Conservation (phyloP, 1,284 basidiomycete genomes). For the Ustilago cynodontis region DNA sequence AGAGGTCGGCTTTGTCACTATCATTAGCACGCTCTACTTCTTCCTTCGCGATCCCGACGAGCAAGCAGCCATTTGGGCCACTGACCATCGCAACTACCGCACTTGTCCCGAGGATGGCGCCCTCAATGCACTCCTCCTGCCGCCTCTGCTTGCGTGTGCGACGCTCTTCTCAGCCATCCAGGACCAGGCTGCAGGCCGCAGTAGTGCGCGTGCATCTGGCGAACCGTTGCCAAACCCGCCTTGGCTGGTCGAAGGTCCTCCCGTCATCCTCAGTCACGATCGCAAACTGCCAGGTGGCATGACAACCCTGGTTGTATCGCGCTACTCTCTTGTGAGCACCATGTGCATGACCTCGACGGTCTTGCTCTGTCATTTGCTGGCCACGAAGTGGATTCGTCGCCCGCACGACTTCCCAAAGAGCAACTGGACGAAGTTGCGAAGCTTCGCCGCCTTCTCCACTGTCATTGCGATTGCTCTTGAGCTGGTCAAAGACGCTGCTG, state of each 20-base stretch:
- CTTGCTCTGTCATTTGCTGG: constrained; percentile 47
- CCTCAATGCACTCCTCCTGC: constrained; percentile 54
- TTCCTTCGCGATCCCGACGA: constrained; percentile 45
- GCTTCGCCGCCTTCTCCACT: constrained; percentile 69
- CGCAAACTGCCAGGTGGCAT: constrained; percentile 38
- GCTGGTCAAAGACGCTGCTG: constrained; percentile 61
- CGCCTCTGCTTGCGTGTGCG: constrained; percentile 54
- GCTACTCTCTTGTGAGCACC: constrained; percentile 56
- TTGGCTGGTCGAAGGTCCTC: constrained; percentile 56
- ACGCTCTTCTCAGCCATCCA: constrained; percentile 54
- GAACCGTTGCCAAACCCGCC: constrained; percentile 48
- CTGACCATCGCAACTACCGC: constrained; percentile 60
- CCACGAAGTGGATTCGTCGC: constrained; percentile 54
- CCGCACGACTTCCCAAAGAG: constrained; percentile 57
- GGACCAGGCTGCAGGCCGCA: constrained; percentile 46
- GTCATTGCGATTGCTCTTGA: constrained; percentile 65
- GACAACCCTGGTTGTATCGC: constrained; percentile 52
- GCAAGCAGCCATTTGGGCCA: constrained; percentile 60
- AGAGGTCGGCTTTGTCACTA: constrained; percentile 52
- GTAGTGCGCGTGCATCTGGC: constrained; percentile 45
- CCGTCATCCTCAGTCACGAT: constrained; percentile 44
- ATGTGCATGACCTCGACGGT: constrained; percentile 56
- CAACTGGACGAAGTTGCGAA: constrained; percentile 68
- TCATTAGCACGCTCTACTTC: constrained; percentile 50
- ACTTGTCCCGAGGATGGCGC: constrained; percentile 58